Evolutionary conservation across 345 rosid genomes (phyloP).

Genomic region (Eucalyptus polyanthemos): DNA sequence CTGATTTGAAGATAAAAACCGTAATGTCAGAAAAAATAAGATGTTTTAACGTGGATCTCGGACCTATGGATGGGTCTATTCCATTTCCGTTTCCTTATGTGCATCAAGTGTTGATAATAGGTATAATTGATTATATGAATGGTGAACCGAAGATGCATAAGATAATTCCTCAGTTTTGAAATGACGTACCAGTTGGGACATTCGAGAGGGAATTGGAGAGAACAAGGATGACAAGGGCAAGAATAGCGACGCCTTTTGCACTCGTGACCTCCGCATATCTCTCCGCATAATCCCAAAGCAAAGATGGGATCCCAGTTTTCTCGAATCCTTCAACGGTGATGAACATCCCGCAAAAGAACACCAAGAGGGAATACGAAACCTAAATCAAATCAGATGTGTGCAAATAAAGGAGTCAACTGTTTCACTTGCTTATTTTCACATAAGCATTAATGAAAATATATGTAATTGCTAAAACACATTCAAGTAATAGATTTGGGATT

Average conservation of each 20-base stretch:
- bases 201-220: constrained; percentile 12
- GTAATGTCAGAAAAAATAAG: not conserved
- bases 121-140: not conserved
- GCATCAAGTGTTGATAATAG: not conserved
- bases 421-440: not conserved
- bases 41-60: not conserved
- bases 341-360: constrained; percentile 86
- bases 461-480: not conserved
- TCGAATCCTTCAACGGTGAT: constrained; percentile 72
- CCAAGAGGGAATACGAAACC: constrained; percentile 68
- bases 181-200: constrained; percentile 3
- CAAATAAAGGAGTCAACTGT: not conserved
- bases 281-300: constrained; percentile 61
- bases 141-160: not conserved
- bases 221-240: constrained; percentile 1
- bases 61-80: not conserved
- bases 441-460: not conserved
- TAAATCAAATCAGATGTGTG: not conserved
- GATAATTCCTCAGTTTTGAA: not conserved
- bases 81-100: not conserved
- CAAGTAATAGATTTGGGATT: not conserved
- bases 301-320: constrained; percentile 66
- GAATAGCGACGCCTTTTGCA: constrained; percentile 18
- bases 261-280: constrained; percentile 38
- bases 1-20: not conserved